phyloP scores from a whole-genome alignment of 2,329 filamentous ascomycete species.

The Colletotrichum graminicola region DNA sequence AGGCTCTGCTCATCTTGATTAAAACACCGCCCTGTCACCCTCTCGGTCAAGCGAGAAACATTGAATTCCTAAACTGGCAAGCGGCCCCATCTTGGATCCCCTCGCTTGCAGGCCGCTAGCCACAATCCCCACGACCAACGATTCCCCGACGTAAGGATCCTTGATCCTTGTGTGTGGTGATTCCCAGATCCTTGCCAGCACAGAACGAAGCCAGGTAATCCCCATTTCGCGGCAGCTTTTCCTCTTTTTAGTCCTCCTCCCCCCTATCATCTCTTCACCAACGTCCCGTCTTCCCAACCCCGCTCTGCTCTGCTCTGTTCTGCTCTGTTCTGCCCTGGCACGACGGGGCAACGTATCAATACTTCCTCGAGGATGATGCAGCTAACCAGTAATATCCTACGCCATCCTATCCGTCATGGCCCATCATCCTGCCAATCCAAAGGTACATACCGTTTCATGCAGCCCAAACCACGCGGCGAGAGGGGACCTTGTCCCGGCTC shows the following conservation, averaged over 20 bases:
- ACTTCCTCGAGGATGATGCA: not conserved
- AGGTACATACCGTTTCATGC: conserved; percentile 36
- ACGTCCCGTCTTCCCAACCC: conserved; percentile 15
- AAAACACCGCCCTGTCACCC: conserved; percentile 22
- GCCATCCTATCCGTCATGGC: conserved; percentile 7
- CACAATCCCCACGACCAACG: conserved; percentile 32
- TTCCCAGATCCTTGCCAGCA: conserved; percentile 19
- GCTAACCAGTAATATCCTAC: not conserved
- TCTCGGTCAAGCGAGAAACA: conserved; percentile 39
- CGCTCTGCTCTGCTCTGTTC: too few relatives aligned
- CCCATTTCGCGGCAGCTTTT: conserved; percentile 14
- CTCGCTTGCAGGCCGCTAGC: conserved; percentile 37
- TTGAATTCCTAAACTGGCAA: conserved; percentile 36
- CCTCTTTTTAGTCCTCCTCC: not conserved
- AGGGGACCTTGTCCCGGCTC: conserved; percentile 28
- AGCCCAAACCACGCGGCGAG: conserved; percentile 30
- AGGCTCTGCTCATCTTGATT: conserved; percentile 19
- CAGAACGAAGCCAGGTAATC: conserved; percentile 16
- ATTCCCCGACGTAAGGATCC: conserved; percentile 21
- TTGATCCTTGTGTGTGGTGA: conserved; percentile 27
- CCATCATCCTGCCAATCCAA: conserved; percentile 24
- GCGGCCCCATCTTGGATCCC: conserved; percentile 36
- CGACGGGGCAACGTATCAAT: not conserved
- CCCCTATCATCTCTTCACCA: conserved; percentile 9
- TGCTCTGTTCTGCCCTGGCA: conserved; percentile 1